Base-by-base conservation (phyloP, 2,329 filamentous ascomycete species). In the Penicillium sp. region DNA sequence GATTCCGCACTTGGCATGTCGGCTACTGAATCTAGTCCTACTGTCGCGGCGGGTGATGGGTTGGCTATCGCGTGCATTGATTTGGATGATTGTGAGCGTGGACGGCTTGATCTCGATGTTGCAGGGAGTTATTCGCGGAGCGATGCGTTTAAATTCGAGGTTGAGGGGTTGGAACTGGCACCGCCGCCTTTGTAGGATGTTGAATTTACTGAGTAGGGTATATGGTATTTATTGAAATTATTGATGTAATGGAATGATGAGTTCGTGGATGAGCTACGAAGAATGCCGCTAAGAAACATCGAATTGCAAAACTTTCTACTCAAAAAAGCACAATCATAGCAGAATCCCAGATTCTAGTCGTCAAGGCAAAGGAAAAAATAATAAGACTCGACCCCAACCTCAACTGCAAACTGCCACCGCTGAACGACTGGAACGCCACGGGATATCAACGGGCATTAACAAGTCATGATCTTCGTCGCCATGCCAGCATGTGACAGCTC, bases 41-140 rank as follows among this genome's bases (percentile, higher is more conserved):
- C 57, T 2, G 51, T 58, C 8, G 65, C 59, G 4, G 53, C 55
- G 3, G 63, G 57, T 5, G 63, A 64, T 6, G 82, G 84, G 0
- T 71, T 96, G 32, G 75, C 91, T 48, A 83, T 83, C 34, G 80
- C 84, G 1, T 89, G 93, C 61, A 86, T 92, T 6, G 91, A 97
- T 68, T 87, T 97, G 67, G 89, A 95, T 47, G 91, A 96, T 61
- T 96, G 92, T 66, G 84, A 92, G 63, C 81, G 89, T 9, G 92
- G 92, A 0, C 79, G 91, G 44, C 71, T 96, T 61, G 91, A 96
- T 72, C 72, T 96, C 38, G 92, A 96, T 77, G 85, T 90, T 38
- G 90, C 85, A 3, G 92, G 92, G 0, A 91, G 88, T 69, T 96
- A 96, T 73, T 92, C 90, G 2, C 82, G 91, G 70, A 89, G 82